A percentile compares a stretch with the other conserved stretches of the same genome.
Conservation (phyloP, 2,329 filamentous ascomycete species). For the Sphaerulina vaccinii region DNA sequence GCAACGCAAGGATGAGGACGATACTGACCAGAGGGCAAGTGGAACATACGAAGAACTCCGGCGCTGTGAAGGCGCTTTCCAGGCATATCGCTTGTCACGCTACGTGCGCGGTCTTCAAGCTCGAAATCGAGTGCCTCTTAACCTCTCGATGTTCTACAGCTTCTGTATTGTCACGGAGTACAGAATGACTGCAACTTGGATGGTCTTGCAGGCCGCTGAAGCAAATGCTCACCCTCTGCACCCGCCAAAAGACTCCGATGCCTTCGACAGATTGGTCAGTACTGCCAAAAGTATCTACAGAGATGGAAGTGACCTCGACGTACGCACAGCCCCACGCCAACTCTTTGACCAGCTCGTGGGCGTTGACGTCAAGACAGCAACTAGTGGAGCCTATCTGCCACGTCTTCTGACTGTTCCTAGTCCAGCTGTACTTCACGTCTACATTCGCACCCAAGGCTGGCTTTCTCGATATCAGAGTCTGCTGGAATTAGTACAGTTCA, state of each 20-base stretch:
- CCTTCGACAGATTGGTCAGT: not conserved
- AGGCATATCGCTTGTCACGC: slow-evolving; percentile 25
- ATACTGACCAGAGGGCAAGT: not conserved
- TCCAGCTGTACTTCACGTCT: slow-evolving; percentile 54
- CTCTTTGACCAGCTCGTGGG: not conserved
- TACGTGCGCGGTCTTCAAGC: slow-evolving; percentile 19
- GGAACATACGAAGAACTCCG: not conserved
- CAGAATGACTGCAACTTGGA: slow-evolving; percentile 32
- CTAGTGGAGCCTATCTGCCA: slow-evolving; percentile 20
- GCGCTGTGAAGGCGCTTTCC: slow-evolving; percentile 20
- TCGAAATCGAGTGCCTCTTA: slow-evolving; percentile 34
- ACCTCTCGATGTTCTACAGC: slow-evolving; percentile 32
- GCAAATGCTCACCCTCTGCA: not conserved
- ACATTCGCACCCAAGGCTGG: slow-evolving; percentile 63
- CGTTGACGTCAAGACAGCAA: not conserved
- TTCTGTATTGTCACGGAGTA: slow-evolving; percentile 38
- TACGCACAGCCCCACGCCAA: not conserved
- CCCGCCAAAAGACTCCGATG: not conserved
- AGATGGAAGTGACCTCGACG: not conserved
- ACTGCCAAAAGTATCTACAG: not conserved
- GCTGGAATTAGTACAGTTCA: slow-evolving; percentile 59
- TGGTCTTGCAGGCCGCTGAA: slow-evolving; percentile 4
- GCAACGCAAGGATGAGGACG: not conserved
- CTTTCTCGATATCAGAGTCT: slow-evolving; percentile 61
- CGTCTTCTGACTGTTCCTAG: slow-evolving; percentile 46